A percentile compares a stretch with the other conserved stretches of the same genome.
phyloP scores from a whole-genome alignment of 2,329 filamentous ascomycete species.

The Achaetomium macrosporum region DNA sequence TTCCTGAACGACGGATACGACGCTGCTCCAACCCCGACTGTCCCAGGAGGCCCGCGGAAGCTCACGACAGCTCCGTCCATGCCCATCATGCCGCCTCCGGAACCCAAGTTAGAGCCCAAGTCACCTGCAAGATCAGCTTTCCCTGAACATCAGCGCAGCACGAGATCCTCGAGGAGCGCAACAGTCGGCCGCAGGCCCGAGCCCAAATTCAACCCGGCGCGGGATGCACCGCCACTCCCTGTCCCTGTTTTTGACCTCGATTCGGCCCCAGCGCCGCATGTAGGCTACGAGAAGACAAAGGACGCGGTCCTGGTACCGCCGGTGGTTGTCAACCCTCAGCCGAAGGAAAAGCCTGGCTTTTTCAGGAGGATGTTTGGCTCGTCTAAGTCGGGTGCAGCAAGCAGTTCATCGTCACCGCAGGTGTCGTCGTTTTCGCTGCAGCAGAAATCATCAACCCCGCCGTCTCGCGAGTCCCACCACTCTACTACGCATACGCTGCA shows the following conservation, averaged over 20 bases:
- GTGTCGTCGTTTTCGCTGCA: conserved; percentile 39
- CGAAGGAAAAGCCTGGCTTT: conserved; percentile 74
- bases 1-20: conserved; percentile 56
- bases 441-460: conserved; percentile 44
- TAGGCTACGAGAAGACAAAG: conserved; percentile 55
- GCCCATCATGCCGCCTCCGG: conserved; percentile 35
- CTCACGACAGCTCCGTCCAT: conserved; percentile 33
- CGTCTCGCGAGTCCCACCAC: conserved; percentile 47
- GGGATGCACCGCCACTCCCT: conserved; percentile 28
- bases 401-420: conserved; percentile 25
- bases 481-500: conserved; percentile 51
- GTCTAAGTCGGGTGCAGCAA: conserved; percentile 46
- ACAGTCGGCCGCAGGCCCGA: conserved; percentile 32
- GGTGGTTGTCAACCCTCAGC: conserved; percentile 33
- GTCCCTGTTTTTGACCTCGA: conserved; percentile 36
- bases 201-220: conserved; percentile 24
- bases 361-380: conserved; percentile 89
- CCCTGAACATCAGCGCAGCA: conserved; percentile 51
- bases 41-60: conserved; percentile 70
- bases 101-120: conserved; percentile 31
- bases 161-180: conserved; percentile 50
- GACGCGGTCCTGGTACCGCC: conserved; percentile 41
- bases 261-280: conserved; percentile 51
- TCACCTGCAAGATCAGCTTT: conserved; percentile 28
- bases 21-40: conserved; percentile 77